Base-by-base conservation (phyloP, 257 asterid species). In the Solanum pinnatisectum region DNA sequence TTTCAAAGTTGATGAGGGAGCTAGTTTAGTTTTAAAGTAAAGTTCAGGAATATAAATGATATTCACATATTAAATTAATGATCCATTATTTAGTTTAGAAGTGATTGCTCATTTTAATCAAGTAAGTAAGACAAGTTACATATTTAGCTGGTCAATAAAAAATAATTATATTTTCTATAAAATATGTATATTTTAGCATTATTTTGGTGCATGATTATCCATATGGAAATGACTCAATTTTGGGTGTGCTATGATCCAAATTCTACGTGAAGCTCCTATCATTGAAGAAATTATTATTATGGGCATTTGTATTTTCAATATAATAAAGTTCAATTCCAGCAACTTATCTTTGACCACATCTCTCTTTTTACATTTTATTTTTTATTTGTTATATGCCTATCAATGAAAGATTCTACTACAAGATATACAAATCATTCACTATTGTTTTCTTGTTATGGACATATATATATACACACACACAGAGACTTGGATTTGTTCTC, bases 391-490 rank as follows among this genome's bases (percentile, higher is more conserved):
- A 14, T 42, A 79, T 44, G 39, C 27, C 37, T 44, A 79, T 79
- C 40, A 46, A 79, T 79, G 5, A 79, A 44, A 44, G 85, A 44
- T 74, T 74, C 83, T 74, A 36, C 83, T 74, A 36, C 20, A 37
- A 36, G 49, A 74, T 74, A 23, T 27, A 16, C 84, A 44, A 44
- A 79, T 44, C 65, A 79, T 44, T 27, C 84, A 30, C n/a, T 15
- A 2, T 27, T 44, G 39, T 79, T 25, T 79, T 44, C 40, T 79
- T 44, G 85, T 79, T 46, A 79, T 27, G 63, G 60, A 15, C 84
- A 46, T 7, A 46, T 5, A 35, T 6, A 5, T 0, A 52, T 2
- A 8, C 0, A 39, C 0, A 16, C 0, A 49, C 0, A 76, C 12
- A 78, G 25, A 15, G 3, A 71, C 36, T 77, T 78, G 36, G 60